Evolutionary conservation across 169 alveolate genomes (phyloP).

Genomic region (Plasmodium gonderi): DNA sequence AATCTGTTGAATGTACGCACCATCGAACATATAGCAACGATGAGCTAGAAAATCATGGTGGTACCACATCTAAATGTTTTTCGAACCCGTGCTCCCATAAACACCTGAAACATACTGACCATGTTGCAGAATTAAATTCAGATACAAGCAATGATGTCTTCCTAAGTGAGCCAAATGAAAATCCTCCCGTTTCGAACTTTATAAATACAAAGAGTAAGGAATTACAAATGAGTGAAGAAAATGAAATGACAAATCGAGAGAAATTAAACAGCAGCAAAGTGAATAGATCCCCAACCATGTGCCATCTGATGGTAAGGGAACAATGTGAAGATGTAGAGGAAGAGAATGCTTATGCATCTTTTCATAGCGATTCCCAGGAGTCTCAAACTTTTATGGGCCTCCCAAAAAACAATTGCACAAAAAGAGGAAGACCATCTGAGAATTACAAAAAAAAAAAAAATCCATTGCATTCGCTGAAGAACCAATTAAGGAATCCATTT

Average conservation of each 20-base stretch:
- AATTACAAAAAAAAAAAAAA: neutral
- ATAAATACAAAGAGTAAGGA: neutral
- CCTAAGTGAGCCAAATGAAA: neutral
- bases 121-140: no score
- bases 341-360: neutral
- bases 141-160: neutral
- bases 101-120: no score
- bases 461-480: conserved; percentile 5
- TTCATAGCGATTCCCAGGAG: no score
- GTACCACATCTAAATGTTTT: no score
- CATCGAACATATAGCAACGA: no score
- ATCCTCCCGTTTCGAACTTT: neutral
- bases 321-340: neutral
- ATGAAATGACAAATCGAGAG: neutral
- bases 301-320: neutral
- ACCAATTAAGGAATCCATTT: conserved; percentile 6
- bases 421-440: neutral
- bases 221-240: neutral
- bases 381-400: no score
- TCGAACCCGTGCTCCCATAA: no score
- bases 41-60: no score
- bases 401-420: neutral
- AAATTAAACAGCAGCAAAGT: neutral
- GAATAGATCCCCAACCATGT: neutral
- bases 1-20: no score